These are phyloP conservation scores for Diplogelasinospora grovesii DNA, from an alignment of 495 filamentous ascomycete species.

Conservation along the genomic window DNA sequence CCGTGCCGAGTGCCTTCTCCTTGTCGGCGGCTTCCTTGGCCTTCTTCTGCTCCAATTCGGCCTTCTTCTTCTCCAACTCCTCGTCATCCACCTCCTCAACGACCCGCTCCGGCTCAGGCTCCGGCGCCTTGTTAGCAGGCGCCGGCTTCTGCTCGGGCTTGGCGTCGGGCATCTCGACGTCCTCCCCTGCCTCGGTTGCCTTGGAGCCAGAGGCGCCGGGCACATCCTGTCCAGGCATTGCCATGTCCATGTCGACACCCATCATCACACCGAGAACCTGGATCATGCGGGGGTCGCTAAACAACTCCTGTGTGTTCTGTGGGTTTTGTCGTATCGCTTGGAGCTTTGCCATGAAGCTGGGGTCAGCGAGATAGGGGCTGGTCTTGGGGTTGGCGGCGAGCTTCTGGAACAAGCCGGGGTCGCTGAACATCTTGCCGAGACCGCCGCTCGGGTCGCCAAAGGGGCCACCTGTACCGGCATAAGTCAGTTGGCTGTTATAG, in stretches of 20 bases:
- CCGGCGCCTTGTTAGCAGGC: slow-evolving; percentile 41
- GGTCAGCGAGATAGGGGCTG: slow-evolving; percentile 71
- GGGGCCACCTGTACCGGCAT: slow-evolving; percentile 33
- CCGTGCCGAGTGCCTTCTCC: slow-evolving; percentile 90
- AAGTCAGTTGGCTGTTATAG: neutral
- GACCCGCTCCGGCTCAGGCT: slow-evolving; percentile 54
- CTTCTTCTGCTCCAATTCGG: slow-evolving; percentile 72
- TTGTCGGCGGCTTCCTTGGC: slow-evolving; percentile 89
- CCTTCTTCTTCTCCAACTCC: slow-evolving; percentile 65
- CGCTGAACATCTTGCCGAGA: slow-evolving; percentile 85
- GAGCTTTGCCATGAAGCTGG: slow-evolving; percentile 83
- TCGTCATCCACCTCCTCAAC: slow-evolving; percentile 73
- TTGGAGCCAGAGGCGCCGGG: slow-evolving; percentile 37
- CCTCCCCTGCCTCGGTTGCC: slow-evolving; percentile 60
- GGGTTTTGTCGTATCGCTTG: slow-evolving; percentile 75
- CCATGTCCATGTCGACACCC: slow-evolving; percentile 90
- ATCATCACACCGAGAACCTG: slow-evolving; percentile 90
- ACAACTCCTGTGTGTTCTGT: slow-evolving; percentile 66
- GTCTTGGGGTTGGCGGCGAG: slow-evolving; percentile 93
- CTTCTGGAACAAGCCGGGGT: slow-evolving; percentile 83
- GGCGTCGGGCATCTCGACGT: slow-evolving; percentile 72
- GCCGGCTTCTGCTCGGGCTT: slow-evolving; percentile 27
- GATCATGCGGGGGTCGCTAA: slow-evolving; percentile 85
- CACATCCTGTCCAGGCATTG: slow-evolving; percentile 43
- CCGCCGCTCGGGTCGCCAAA: slow-evolving; percentile 59